Evolutionary conservation across 2,329 filamentous ascomycete species (phyloP).

Genomic region (Intubia oerlemansii): DNA sequence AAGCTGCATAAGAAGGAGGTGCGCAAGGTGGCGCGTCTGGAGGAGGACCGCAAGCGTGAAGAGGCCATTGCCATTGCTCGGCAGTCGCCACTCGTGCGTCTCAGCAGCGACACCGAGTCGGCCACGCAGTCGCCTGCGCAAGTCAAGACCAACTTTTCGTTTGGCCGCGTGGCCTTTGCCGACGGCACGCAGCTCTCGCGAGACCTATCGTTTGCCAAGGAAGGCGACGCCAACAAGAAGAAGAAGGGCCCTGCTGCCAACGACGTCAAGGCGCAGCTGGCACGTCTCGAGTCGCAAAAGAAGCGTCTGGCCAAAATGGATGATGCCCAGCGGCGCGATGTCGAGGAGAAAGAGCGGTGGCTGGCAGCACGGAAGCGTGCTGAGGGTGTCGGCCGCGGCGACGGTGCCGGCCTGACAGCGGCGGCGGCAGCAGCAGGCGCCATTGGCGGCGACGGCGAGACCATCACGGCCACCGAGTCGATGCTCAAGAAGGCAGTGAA

Average conservation of each 20-base stretch:
- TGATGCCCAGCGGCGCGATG: conserved; percentile 59
- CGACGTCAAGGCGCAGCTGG: conserved; percentile 70
- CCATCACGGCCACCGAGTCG: conserved; percentile 23
- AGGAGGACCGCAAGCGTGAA: conserved; percentile 49
- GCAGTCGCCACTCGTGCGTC: conserved; percentile 25
- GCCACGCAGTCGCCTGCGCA: conserved; percentile 5
- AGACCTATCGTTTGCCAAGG: conserved; percentile 38
- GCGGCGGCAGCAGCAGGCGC: conserved; percentile 6
- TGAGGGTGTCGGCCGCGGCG: conserved; percentile 76
- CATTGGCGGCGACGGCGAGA: not conserved
- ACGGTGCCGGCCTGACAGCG: conserved; percentile 16
- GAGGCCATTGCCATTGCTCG: conserved; percentile 37
- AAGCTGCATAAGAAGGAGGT: conserved; percentile 80
- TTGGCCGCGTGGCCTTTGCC: conserved; percentile 75
- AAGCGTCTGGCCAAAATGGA: conserved; percentile 56
- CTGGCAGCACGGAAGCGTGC: conserved; percentile 73
- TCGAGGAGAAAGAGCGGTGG: conserved; percentile 90
- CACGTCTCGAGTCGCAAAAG: conserved; percentile 70
- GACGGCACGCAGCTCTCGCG: conserved; percentile 68
- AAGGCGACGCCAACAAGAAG: conserved; percentile 37
- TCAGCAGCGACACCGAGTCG: conserved; percentile 23
- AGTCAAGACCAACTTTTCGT: conserved; percentile 50
- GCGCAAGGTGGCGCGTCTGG: conserved; percentile 53
- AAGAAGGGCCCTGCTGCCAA: conserved; percentile 49
- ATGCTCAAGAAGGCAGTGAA: conserved; percentile 88